Evolutionary conservation across 2,329 filamentous ascomycete species (phyloP).

Genomic region (Pestalotiopsis sp.): DNA sequence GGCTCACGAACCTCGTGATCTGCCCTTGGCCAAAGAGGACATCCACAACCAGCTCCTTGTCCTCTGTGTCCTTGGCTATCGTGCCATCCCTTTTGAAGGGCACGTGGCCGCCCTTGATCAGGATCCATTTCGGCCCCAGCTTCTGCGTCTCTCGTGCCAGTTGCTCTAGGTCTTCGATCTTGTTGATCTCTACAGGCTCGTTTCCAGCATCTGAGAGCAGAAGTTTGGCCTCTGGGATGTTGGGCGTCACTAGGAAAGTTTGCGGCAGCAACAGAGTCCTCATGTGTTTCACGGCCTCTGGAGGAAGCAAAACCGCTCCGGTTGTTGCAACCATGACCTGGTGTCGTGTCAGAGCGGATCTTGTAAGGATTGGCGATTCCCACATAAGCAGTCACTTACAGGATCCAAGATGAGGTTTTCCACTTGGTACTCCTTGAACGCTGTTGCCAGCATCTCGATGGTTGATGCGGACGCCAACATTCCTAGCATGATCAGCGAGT

Average conservation of each 20-base stretch:
- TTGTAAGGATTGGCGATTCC: neutral
- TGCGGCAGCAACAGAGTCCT: conserved; percentile 63
- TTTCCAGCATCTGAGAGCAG: conserved; percentile 59
- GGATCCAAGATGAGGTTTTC: conserved; percentile 72
- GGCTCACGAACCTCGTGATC: conserved; percentile 67
- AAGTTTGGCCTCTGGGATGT: conserved; percentile 73
- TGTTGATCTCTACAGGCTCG: conserved; percentile 45
- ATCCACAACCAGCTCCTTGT: conserved; percentile 73
- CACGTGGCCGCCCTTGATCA: conserved; percentile 91
- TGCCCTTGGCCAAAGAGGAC: conserved; percentile 64
- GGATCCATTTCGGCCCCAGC: conserved; percentile 77
- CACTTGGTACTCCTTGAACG: conserved; percentile 61
- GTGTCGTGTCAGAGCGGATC: neutral
- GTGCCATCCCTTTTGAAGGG: conserved; percentile 69
- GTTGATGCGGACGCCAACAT: conserved; percentile 80
- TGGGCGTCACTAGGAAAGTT: conserved; percentile 74
- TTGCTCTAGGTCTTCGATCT: conserved; percentile 66
- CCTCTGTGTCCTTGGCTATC: conserved; percentile 58
- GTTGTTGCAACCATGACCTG: conserved; percentile 92
- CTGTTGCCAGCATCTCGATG: conserved; percentile 68
- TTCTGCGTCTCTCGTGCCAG: conserved; percentile 68
- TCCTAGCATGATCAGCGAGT: conserved; percentile 49
- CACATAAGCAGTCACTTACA: conserved; percentile 46
- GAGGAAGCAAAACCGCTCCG: conserved; percentile 70
- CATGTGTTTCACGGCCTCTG: conserved; percentile 64